Conservation (phyloP, 1,139 yeast genomes). For the Protomyces macrosporus region DNA sequence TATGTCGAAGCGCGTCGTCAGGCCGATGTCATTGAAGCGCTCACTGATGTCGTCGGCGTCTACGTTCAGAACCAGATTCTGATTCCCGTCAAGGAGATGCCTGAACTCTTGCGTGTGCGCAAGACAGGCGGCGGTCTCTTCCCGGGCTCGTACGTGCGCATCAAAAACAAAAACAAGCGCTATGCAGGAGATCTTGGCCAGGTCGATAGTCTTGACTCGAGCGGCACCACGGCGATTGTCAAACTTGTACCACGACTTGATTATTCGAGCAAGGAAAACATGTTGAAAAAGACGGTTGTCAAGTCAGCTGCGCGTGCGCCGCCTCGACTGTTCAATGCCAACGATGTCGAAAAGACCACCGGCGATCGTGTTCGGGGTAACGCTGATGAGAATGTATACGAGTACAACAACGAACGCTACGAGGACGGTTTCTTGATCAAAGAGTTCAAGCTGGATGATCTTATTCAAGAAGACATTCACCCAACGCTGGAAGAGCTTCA, state of each 20-base stretch:
- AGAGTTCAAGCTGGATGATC: slow-evolving; percentile 63
- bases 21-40: slow-evolving; percentile 83
- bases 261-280: slow-evolving; percentile 63
- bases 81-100: slow-evolving; percentile 93
- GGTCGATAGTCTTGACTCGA: slow-evolving; percentile 88
- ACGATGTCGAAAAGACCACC: slow-evolving; percentile 58
- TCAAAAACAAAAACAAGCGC: slow-evolving; percentile 77
- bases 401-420: slow-evolving; percentile 83
- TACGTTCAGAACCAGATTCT: slow-evolving; percentile 54
- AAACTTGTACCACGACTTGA: slow-evolving; percentile 90
- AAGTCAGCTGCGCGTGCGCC: slow-evolving; percentile 55
- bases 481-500: slow-evolving; percentile 89
- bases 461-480: slow-evolving; percentile 71
- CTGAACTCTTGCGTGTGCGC: slow-evolving; percentile 84
- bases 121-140: slow-evolving; percentile 82
- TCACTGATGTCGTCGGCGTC: slow-evolving; percentile 83
- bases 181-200: slow-evolving; percentile 90
- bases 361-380: slow-evolving; percentile 53
- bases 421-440: slow-evolving; percentile 80
- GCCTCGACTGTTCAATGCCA: slow-evolving; percentile 73
- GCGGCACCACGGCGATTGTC: slow-evolving; percentile 87
- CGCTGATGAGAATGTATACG: slow-evolving; percentile 63
- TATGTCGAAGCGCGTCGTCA: slow-evolving; percentile 92
- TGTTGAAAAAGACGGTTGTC: slow-evolving; percentile 46
- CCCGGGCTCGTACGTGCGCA: slow-evolving; percentile 77